Base-by-base conservation (phyloP, 441 rosid genomes). In the Mallotus repandus region DNA sequence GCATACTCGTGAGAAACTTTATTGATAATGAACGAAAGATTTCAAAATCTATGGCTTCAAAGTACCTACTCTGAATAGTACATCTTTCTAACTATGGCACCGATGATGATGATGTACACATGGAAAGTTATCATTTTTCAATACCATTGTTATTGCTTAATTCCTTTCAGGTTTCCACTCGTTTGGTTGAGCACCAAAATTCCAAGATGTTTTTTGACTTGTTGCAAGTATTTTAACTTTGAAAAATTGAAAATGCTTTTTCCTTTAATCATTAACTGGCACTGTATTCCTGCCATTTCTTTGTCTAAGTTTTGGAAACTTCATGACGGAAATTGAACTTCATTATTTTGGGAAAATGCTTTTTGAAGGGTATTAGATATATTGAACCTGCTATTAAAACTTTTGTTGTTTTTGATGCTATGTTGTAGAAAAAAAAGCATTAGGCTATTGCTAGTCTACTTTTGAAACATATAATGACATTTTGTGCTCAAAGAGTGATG, bases 171-270 rank as follows among this genome's bases (percentile, higher is more conserved):
- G 46, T 1, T 9, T 18, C 46, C 25, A 0, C 3, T 18, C 0
- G 4, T 43, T 63, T 13, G 21, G 14, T 41, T 69, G 32, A 56
- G 56, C 16, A n/a, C n/a, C 16, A 61, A 70, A 57, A 21, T 67
- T 3, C 54, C 16, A 59, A 70, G 57, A 25, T 48, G 43, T 60
- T 45, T 65, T 68, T 60, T 70, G 74, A 21, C 19, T 56, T 29
- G 18, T 56, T 68, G 46, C 11, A 21, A 7, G 22, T 22, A 14
- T 16, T 69, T 46, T 25, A 41, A 56, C 11, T 7, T 29, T 56
- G 53, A 15, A 32, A 43, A 68, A 35, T 16, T 15, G 21, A 53
- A 32, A 9, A 43, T 5, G 5, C 7, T 43, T 35, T 38, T 18
- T 68, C 54, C 45, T 60, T 43, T 56, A 56, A 13, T 43, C 12